phyloP scores from a whole-genome alignment of 2,329 filamentous ascomycete species.

The Neonectria sp. region DNA sequence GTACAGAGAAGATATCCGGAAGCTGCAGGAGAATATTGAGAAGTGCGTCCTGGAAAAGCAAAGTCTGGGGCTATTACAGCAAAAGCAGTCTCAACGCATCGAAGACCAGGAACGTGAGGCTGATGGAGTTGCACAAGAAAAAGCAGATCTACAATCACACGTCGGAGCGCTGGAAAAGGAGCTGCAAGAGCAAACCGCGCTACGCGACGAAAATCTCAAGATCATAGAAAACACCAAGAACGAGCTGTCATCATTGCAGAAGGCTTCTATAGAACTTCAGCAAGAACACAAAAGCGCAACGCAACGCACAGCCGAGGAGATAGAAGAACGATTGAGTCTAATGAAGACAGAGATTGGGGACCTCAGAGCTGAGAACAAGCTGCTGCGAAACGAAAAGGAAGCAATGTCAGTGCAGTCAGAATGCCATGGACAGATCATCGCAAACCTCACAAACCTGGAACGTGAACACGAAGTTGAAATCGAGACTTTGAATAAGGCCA shows the following conservation, averaged over 20 bases:
- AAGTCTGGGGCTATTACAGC: neutral
- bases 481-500: neutral
- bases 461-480: neutral
- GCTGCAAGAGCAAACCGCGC: neutral
- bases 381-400: neutral
- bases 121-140: neutral
- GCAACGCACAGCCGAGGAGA: neutral
- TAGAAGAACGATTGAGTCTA: neutral
- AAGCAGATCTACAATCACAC: neutral
- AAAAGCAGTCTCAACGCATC: neutral
- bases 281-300: neutral
- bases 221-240: constrained; percentile 1
- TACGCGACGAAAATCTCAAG: neutral
- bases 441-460: neutral
- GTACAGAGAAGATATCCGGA: neutral
- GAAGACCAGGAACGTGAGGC: neutral
- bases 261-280: neutral
- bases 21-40: neutral
- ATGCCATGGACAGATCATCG: neutral
- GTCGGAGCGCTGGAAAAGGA: neutral
- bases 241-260: constrained; percentile 1
- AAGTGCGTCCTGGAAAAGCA: neutral
- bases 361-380: neutral
- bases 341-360: constrained; percentile 1
- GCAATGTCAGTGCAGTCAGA: neutral